Evolutionary conservation across 1,139 yeast genomes (phyloP), one percentile per base, ranked within the genome.

Genomic region (Hyphopichia pseudoburtonii): DNA sequence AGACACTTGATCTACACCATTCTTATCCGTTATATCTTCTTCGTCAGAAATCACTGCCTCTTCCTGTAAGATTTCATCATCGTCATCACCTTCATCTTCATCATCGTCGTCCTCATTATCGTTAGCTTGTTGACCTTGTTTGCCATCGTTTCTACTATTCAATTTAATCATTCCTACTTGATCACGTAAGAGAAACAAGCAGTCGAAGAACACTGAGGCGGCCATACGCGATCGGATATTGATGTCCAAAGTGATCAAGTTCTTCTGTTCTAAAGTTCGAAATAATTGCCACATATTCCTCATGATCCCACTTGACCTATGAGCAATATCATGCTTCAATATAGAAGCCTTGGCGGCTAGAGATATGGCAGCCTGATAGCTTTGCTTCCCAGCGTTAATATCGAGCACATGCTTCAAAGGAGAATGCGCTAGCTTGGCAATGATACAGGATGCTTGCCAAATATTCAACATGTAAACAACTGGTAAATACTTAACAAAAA

Each of bases 241-340:
- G 11, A 89, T 79, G 28, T 73, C 56, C 32, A 69, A 56, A 17
- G 50, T 52, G 19, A 64, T 59, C 42, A 54, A 35, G 30, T 65
- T 60, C 52, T 69, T 69, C 37, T 73, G 75, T 42, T 77, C 73
- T 39, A 82, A 61, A 1, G 78, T 69, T 38, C 80, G 76, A 59
- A 86, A 86, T 43, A 89, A 71, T 46, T 85, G 88, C 98, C 98
- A 92, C 72, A 88, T 82, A 52, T 89, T 89, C 50, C 86, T 78
- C 92, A 92, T 87, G 41, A 92, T 88, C 15, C 96, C 97, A 38
- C 95, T 83, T 0, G 95, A 86, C 46, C 97, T 75, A 59, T 86
- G 87, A 1, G 97, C 89, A 73, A 92, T 82, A 56, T 92, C 98
- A 58, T 90, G 94, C 52, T 87, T 87, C 49, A 88, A 68, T 30